phyloP scores from a whole-genome alignment of 345 rosid species.

The Eucalyptus erythrocorys region DNA sequence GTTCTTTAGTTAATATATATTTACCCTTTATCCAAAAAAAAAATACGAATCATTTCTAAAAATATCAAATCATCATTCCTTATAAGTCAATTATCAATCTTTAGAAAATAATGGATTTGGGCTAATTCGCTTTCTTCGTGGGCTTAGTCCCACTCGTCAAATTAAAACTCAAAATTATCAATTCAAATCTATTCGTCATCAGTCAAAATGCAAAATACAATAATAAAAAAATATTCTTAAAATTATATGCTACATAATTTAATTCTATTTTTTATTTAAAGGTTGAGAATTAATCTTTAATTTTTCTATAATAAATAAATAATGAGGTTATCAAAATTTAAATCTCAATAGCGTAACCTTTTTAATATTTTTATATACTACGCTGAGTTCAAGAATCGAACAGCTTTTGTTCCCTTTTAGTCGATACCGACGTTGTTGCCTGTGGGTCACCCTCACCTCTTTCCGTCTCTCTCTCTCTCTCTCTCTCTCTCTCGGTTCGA shows the following conservation, averaged over 20 bases:
- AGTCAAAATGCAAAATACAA: rapidly evolving
- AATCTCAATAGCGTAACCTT: rapidly evolving
- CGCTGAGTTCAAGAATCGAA: rapidly evolving
- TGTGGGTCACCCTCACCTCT: neutral
- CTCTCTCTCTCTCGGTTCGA: neutral
- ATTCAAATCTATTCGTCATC: rapidly evolving
- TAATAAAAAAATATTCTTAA: too few relatives aligned
- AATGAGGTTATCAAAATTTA: rapidly evolving
- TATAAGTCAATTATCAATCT: too few relatives aligned
- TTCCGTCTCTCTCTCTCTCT: neutral
- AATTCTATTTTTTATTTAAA: too few relatives aligned
- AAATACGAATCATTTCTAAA: rapidly evolving
- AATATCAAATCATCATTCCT: rapidly evolving
- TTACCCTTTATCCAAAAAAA: too few relatives aligned
- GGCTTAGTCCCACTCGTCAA: rapidly evolving
- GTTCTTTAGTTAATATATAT: too few relatives aligned
- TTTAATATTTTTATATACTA: too few relatives aligned
- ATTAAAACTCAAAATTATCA: rapidly evolving
- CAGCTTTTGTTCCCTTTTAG: neutral
- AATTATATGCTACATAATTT: too few relatives aligned
- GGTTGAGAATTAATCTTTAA: rapidly evolving
- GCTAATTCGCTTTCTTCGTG: rapidly evolving
- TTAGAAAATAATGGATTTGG: rapidly evolving
- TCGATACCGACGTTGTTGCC: neutral
- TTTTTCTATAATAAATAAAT: too few relatives aligned